These are phyloP conservation scores for Zygotorulaspora chibaensis DNA, from an alignment of 805 yeast species.

Conservation along the genomic window DNA sequence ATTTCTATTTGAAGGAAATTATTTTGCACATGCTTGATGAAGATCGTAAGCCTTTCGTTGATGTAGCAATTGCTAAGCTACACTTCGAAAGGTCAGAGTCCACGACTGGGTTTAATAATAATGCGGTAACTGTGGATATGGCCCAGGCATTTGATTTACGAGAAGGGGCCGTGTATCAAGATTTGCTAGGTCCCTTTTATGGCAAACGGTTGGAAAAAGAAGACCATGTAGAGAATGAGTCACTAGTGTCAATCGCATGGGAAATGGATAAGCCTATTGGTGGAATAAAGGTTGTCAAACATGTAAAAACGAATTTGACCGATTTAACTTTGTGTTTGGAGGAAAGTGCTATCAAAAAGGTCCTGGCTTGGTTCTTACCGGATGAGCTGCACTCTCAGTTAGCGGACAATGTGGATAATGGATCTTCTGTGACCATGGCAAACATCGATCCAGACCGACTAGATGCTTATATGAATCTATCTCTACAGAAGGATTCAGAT, in stretches of 20 bases:
- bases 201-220: conserved; percentile 16
- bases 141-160: conserved; percentile 68
- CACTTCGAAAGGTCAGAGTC: conserved; percentile 58
- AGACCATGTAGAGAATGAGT: conserved; percentile 16
- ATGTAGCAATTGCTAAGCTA: conserved; percentile 60
- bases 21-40: conserved; percentile 66
- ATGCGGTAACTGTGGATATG: conserved; percentile 53
- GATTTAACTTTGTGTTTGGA: conserved; percentile 75
- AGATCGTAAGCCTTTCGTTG: conserved; percentile 59
- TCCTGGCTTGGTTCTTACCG: conserved; percentile 72
- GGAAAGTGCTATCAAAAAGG: conserved; percentile 56
- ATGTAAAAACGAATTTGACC: conserved; percentile 53
- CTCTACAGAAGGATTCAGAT: conserved; percentile 31
- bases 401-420: conserved; percentile 14
- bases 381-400: conserved; percentile 30
- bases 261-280: conserved; percentile 82
- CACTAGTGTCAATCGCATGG: conserved; percentile 57
- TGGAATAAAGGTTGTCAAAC: conserved; percentile 77
- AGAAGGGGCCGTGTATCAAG: conserved; percentile 58
- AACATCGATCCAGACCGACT: conserved; percentile 11
- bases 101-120: conserved; percentile 62
- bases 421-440: conserved; percentile 7
- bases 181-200: conserved; percentile 54
- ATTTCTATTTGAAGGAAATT: conserved; percentile 62
- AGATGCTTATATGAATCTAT: conserved; percentile 13